Evolutionary conservation across 768 basidiomycete species (phyloP), one percentile per base, ranked within the genome.

Genomic region (Trametes villosa): DNA sequence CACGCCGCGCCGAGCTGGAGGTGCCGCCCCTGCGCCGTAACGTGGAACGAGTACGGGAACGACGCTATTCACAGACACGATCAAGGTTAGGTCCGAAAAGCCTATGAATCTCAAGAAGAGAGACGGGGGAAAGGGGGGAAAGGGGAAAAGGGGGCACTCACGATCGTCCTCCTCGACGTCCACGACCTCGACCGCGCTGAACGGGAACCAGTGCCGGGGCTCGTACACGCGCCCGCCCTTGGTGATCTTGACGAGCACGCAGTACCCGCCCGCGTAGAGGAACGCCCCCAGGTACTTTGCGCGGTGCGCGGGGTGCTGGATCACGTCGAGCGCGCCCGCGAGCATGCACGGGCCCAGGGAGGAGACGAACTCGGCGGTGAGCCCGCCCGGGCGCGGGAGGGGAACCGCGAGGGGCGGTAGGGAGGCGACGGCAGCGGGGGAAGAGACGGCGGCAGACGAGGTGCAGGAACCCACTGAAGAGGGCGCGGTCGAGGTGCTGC

Each of bases 1-100:
- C 94, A 96, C 17, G 92, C 84, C 0, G 92, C 92, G 8, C 92
- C 92, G 30, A 98, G 76, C 70, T 97, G 94, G 67, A 96, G 90
- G 59, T 86, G 81, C 68, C 92, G 87, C 7, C 87, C 86, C 53
- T 80, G 81, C 44, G 81, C 82, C 11, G 80, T 83, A 17, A 97
- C 76, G 50, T 90, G 87, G 74, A 98, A 91, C 44, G 75, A 71
- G 47, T 86, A 89, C 13, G 94, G 89, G 8, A 98, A 78, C 64
- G 89, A 79, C 45, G 86, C 95, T 97, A 41, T 38, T 45, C 29
- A 24, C 31, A 26, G 45, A 38, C 6, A 36, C 24, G 17, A 15
- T 17, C 38, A 31, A 17, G 4, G 48, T 52, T 34, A 50, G 50
- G 38, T 20, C 38, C 45, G 24, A 6, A 26, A 31, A 31, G 41